Evolutionary conservation across 345 rosid genomes (phyloP), one percentile per base, ranked within the genome.

Genomic region (Euclidium syriacum): DNA sequence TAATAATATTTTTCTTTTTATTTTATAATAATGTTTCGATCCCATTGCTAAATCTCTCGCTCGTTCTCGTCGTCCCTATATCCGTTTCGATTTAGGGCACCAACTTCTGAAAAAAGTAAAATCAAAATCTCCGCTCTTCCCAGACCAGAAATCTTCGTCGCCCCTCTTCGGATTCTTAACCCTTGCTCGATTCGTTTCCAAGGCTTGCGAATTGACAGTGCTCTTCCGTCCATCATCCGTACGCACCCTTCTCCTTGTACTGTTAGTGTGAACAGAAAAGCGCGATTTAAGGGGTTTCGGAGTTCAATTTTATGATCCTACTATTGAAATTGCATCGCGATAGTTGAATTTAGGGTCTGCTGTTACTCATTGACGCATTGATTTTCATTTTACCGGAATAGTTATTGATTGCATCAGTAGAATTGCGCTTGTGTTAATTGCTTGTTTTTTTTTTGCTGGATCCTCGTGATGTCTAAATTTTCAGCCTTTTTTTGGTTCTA

Each of bases 41-140:
- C 22, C 38, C 52, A 22, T 24, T 48, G 49, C 65, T 49, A 47
- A 60, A 64, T 64, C 66, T 44, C 43, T 57, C 26, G 41, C 58
- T 58, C 23, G 14, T 49, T 35, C 33, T 56, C 39, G 15, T 39
- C n/a, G n/a, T 44, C 53, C 19, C 63, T 11, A 40, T 56, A 48
- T 56, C 70, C 52, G 35, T 44, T 56, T 58, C 67, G 71, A 64
- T 72, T 72, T 72, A 72, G 75, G 75, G 75, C 70, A 58, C 62
- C 47, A 39, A 70, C 7, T 40, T 26, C 14, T 43, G 26, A 11
- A 48, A 1, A n/a, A 1, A 4, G 0, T 2, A 33, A 34, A 51
- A 49, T 34, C 54, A 22, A 56, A 56, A 71, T 71, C 59, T 63
- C 25, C 17, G 34, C 58, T 40, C 44, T 56, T 33, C 18, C 26